phyloP scores from a whole-genome alignment of 805 yeast genomes.

The Schwanniomyces occidentalis region DNA sequence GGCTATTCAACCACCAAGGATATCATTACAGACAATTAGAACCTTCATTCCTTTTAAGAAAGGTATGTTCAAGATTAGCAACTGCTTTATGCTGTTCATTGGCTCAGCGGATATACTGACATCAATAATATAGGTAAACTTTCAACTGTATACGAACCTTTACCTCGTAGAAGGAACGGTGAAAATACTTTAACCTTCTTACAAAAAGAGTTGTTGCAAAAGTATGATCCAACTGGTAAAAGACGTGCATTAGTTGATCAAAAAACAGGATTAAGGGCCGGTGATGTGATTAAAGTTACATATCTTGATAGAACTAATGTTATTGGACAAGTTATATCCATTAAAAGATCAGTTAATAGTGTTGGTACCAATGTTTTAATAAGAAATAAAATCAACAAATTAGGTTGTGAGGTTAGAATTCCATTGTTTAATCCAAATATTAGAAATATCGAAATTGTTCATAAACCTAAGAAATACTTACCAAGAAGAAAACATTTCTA shows the following conservation, averaged over 20 bases:
- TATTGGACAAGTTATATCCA: slow-evolving; percentile 76
- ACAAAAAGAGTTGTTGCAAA: slow-evolving; percentile 51
- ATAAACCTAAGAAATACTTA: slow-evolving; percentile 72
- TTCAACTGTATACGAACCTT: slow-evolving; percentile 51
- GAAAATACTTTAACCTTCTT: slow-evolving; percentile 44
- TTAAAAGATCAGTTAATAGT: slow-evolving; percentile 61
- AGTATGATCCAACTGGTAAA: slow-evolving; percentile 69
- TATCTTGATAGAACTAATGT: slow-evolving; percentile 69
- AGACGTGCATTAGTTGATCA: slow-evolving; percentile 33
- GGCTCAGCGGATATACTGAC: background rate
- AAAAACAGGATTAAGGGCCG: slow-evolving; percentile 58
- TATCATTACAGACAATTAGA: slow-evolving; percentile 15
- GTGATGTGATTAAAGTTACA: slow-evolving; percentile 77
- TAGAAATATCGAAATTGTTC: slow-evolving; percentile 71
- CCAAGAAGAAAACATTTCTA: slow-evolving; percentile 84
- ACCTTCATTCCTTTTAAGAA: slow-evolving; percentile 17
- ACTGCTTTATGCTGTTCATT: background rate
- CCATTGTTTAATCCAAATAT: slow-evolving; percentile 81
- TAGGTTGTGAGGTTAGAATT: slow-evolving; percentile 84
- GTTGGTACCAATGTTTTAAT: slow-evolving; percentile 74
- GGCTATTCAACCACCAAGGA: slow-evolving; percentile 5
- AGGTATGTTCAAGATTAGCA: slow-evolving; percentile 3
- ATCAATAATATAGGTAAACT: slow-evolving; percentile 4
- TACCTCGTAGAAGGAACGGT: slow-evolving; percentile 50
- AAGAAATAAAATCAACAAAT: slow-evolving; percentile 76